Evolutionary conservation across 306 rosid species (phyloP).

Genomic region (Oxytropis ochrocephala): DNA sequence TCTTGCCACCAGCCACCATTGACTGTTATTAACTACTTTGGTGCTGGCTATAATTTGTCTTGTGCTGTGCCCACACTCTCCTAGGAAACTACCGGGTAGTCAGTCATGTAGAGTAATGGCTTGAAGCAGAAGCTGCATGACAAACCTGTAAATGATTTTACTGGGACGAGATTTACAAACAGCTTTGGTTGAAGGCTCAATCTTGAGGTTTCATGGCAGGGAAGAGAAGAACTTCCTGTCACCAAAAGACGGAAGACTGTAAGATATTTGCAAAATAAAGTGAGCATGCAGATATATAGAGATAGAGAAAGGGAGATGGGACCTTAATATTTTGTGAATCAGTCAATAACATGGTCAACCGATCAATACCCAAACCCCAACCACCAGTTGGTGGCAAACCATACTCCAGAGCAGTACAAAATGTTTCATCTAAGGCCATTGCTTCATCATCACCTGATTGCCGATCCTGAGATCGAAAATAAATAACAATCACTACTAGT

Average conservation of each 20-base stretch:
- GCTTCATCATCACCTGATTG: constrained; percentile 96
- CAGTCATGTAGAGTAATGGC: neutral
- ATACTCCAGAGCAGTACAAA: constrained; percentile 79
- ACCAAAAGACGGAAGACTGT: constrained; percentile 3
- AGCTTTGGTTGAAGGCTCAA: constrained; percentile 36
- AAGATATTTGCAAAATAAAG: neutral
- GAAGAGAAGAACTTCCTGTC: constrained; percentile 92
- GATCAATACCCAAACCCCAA: constrained; percentile 92
- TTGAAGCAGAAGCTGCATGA: neutral
- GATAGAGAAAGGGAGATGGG: neutral
- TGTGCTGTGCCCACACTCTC: neutral
- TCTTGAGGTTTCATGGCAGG: constrained; percentile 95
- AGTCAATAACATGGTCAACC: constrained; percentile 68
- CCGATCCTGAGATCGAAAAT: constrained; percentile 53
- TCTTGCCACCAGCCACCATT: neutral
- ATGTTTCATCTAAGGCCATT: constrained; percentile 84
- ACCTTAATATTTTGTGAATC: constrained; percentile 97
- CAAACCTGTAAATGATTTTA: neutral
- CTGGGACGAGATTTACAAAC: neutral
- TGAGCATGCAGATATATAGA: neutral
- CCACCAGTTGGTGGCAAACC: constrained; percentile 95
- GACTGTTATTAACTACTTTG: neutral
- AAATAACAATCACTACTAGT: neutral
- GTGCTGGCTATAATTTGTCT: neutral
- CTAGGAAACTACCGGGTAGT: neutral